phyloP scores from a whole-genome alignment of 75 land plant genomes.

The Pinus taeda region DNA sequence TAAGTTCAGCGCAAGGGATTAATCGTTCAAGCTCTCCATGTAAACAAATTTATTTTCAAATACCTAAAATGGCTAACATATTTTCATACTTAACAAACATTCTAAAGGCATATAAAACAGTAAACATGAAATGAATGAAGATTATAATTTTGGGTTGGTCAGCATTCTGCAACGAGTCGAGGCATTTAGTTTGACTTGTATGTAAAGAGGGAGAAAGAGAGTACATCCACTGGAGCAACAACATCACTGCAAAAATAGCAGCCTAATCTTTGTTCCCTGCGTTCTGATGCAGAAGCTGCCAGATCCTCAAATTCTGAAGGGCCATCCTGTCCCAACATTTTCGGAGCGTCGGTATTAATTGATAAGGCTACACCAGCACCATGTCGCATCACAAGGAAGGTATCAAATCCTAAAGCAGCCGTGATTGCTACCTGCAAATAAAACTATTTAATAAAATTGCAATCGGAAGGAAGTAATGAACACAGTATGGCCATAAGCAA shows the following conservation, averaged over 20 bases:
- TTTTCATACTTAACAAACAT: neutral
- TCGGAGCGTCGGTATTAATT: constrained; percentile 20
- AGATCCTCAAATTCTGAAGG: constrained; percentile 12
- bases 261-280: constrained; percentile 54
- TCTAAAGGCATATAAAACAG: neutral
- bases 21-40: constrained; percentile 1
- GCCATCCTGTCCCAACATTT: constrained; percentile 9
- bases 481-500: neutral
- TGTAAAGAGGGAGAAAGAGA: neutral
- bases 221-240: constrained; percentile 97
- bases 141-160: neutral
- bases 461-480: neutral
- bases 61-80: neutral
- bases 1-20: neutral
- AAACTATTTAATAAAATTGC: neutral
- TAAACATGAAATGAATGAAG: neutral
- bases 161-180: no score
- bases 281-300: constrained; percentile 14
- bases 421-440: constrained; percentile 82
- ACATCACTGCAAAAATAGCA: constrained; percentile 99
- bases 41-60: neutral
- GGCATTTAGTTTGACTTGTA: no score
- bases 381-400: constrained; percentile 98
- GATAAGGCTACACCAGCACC: constrained; percentile 49
- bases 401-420: constrained; percentile 97